These are phyloP conservation scores for Apiotrichum sp. DNA, from an alignment of 1,284 basidiomycete genomes.

Conservation along the genomic window DNA sequence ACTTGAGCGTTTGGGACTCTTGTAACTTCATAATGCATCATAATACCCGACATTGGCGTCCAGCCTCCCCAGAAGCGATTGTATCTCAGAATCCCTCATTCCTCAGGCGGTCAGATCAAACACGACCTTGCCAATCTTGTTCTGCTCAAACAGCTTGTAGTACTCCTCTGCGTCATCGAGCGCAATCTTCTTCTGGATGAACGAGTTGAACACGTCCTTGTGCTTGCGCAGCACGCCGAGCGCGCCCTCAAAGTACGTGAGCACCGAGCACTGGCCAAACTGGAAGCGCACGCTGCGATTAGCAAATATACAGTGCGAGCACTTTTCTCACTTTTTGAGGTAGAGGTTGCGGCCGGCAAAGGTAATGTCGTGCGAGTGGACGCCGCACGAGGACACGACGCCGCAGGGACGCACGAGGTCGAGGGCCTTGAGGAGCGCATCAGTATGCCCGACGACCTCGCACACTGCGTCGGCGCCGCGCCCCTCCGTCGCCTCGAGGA, in stretches of 20 bases:
- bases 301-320: not conserved
- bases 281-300: conserved; percentile 24
- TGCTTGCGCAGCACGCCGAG: conserved; percentile 57
- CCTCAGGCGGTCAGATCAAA: conserved; percentile 16
- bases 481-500: conserved; percentile 36
- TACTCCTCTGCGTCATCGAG: conserved; percentile 41
- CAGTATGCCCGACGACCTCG: conserved; percentile 70
- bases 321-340: conserved; percentile 55
- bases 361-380: conserved; percentile 42
- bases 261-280: conserved; percentile 73
- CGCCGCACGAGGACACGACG: conserved; percentile 69
- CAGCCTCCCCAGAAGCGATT: too few relatives aligned
- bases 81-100: too few relatives aligned
- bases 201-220: conserved; percentile 33
- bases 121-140: conserved; percentile 41
- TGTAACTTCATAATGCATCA: too few relatives aligned
- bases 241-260: conserved; percentile 67
- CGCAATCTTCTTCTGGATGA: conserved; percentile 38
- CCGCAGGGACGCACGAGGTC: conserved; percentile 76
- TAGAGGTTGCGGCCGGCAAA: conserved; percentile 56
- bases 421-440: conserved; percentile 64
- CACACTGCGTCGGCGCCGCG: conserved; percentile 47
- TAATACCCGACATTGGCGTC: too few relatives aligned
- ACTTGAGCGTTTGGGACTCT: too few relatives aligned
- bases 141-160: conserved; percentile 39